Conservation (phyloP, 2,329 filamentous ascomycete genomes). For the Pseudogymnoascus sp. region DNA sequence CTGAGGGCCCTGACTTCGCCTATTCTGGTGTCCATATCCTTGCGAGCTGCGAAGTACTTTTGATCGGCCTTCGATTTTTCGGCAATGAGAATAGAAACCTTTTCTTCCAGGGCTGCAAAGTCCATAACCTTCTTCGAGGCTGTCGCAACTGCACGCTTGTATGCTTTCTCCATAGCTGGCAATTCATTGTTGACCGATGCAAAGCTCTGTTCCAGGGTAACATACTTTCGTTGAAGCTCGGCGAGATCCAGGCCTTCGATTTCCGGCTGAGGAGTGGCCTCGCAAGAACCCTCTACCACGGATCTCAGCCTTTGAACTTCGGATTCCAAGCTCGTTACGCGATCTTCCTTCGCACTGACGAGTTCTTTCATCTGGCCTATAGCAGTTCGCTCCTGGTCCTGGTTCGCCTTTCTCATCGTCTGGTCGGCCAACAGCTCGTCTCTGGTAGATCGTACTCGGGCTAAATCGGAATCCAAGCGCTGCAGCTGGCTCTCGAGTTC, state of each 20-base stretch:
- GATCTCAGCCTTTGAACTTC: constrained; percentile 66
- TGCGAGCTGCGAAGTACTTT: constrained; percentile 94
- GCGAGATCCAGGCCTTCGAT: constrained; percentile 57
- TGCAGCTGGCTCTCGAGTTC: constrained; percentile 80
- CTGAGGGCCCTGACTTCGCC: constrained; percentile 72
- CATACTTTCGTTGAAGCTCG: constrained; percentile 65
- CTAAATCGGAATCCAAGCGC: constrained; percentile 73
- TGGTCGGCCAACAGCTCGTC: constrained; percentile 83
- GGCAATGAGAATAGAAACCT: constrained; percentile 61
- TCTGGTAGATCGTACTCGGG: constrained; percentile 71
- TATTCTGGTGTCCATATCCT: constrained; percentile 79
- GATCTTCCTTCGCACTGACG: constrained; percentile 66
- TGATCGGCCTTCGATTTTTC: constrained; percentile 97
- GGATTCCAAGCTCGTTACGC: constrained; percentile 73
- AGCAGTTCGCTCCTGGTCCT: constrained; percentile 67
- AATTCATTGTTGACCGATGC: constrained; percentile 79
- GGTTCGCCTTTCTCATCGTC: constrained; percentile 66
- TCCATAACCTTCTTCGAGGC: constrained; percentile 84
- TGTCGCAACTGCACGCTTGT: constrained; percentile 77
- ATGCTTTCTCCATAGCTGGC: constrained; percentile 81
- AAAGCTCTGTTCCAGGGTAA: constrained; percentile 71
- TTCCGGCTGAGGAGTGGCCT: constrained; percentile 36
- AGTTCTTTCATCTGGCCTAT: constrained; percentile 72
- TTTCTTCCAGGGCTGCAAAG: constrained; percentile 67
- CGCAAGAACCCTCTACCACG: constrained; percentile 40